Percentiles rank a stretch among this genome's conserved stretches.
Conservation (phyloP, 1,284 basidiomycete species). For the Takashimella koratensis region DNA sequence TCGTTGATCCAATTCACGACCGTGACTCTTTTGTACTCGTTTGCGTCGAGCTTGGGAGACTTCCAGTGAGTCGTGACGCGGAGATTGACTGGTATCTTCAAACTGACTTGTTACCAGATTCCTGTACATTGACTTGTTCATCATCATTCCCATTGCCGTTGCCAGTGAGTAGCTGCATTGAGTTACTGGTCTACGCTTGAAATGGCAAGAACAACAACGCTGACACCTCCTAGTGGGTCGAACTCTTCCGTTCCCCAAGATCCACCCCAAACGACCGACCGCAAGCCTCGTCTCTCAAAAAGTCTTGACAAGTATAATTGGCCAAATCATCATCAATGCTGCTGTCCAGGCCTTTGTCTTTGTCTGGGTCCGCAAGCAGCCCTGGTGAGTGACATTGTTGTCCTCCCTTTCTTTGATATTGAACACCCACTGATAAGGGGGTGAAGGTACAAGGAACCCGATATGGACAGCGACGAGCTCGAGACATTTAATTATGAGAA, state of each 20-base stretch:
- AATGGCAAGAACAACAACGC: no score
- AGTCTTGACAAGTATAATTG: slow-evolving; percentile 88
- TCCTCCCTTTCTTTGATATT: not conserved
- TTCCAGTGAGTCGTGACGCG: no score
- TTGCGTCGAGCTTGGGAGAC: slow-evolving; percentile 93
- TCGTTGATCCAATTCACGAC: slow-evolving; percentile 57
- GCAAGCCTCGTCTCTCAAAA: slow-evolving; percentile 95
- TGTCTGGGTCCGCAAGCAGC: slow-evolving; percentile 77
- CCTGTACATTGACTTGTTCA: slow-evolving; percentile 94
- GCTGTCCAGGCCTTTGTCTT: slow-evolving; percentile 82
- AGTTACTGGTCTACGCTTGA: no score
- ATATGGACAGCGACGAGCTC: slow-evolving; percentile 67
- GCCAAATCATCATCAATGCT: slow-evolving; percentile 86
- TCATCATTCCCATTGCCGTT: slow-evolving; percentile 94
- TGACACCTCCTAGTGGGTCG: slow-evolving; percentile 98
- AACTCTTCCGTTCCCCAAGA: slow-evolving; percentile 80
- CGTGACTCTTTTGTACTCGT: slow-evolving; percentile 90
- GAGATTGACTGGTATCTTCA: slow-evolving; percentile 1
- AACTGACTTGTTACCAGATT: slow-evolving; percentile 52
- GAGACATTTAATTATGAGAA: slow-evolving; percentile 93
- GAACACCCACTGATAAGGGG: no score
- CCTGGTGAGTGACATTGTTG: slow-evolving; percentile 61
- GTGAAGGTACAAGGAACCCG: slow-evolving; percentile 56
- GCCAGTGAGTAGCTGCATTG: no score
- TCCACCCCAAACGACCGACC: slow-evolving; percentile 88